These are phyloP conservation scores for Globisporangium orthogonon DNA, from an alignment of 352 stramenopile species.

Conservation along the genomic window DNA sequence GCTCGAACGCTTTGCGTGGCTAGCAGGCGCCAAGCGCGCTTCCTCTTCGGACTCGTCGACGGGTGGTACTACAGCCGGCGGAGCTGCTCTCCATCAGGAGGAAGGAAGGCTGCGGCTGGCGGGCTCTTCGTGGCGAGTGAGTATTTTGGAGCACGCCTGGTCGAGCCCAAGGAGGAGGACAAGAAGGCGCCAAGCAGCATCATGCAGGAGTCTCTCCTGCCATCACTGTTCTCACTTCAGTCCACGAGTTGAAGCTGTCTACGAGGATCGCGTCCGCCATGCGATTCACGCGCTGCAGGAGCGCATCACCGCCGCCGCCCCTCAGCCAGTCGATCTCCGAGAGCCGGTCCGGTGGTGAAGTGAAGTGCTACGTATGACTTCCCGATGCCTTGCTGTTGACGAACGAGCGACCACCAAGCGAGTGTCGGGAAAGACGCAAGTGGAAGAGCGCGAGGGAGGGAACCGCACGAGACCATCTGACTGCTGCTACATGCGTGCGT, in stretches of 20 bases:
- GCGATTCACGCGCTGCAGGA: neutral
- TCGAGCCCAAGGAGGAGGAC: too few species aligned
- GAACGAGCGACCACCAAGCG: neutral
- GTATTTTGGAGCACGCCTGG: too few species aligned
- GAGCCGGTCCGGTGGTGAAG: neutral
- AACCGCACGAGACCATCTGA: neutral
- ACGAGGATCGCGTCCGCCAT: neutral
- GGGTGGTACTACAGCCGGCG: neutral
- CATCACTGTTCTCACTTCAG: too few species aligned
- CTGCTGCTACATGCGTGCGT: too few species aligned
- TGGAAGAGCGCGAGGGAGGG: neutral
- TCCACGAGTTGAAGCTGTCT: neutral
- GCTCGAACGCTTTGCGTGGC: neutral
- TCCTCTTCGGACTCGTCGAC: neutral
- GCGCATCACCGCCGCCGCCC: neutral
- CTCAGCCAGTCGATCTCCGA: neutral
- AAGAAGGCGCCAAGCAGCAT: too few species aligned
- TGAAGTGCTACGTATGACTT: neutral
- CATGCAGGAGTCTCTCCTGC: too few species aligned
- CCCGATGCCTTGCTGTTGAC: neutral
- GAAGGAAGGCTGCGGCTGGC: too few species aligned
- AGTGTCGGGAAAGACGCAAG: neutral
- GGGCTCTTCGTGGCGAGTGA: neutral
- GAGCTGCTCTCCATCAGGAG: slow-evolving; percentile 1
- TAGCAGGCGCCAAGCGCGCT: neutral